Evolutionary conservation across 805 yeast genomes (phyloP), one percentile per base, ranked within the genome.

Genomic region (Lipomyces spencermartinsiae): DNA sequence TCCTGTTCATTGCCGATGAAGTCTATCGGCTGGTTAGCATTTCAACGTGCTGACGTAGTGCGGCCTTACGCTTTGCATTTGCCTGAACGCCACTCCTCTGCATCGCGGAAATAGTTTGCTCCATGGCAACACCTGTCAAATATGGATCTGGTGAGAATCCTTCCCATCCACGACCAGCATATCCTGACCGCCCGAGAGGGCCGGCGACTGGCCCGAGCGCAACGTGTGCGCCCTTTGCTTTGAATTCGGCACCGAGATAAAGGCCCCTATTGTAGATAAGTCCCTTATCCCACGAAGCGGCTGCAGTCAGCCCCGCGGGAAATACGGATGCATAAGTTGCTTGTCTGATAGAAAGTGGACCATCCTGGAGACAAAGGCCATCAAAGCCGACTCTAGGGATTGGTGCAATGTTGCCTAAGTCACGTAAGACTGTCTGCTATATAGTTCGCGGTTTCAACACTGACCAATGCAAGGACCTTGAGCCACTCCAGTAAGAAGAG

Each of bases 151-250:
- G 78, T 8, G 88, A 87, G 76, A 86, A 86, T 51, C 87, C 83
- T 77, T 87, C 90, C 89, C 89, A 86, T 76, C 84, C 85, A 71
- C 90, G 79, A 5, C 91, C 90, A 29, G 88, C 90, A 54, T 83
- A 84, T 3, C 89, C 90, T 72, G 86, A 84, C 46, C 81, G 79
- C 0, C 90, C 91, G 57, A 87, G 80, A 10, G 90, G 90, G 0
- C 89, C 90, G 53, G 85, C 79, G 2, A 81, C 80, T 0, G 90
- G 91, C 0, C 88, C 89, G 8, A 43, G 49, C 5, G 49, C 49
- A 43, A 43, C 49, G 49, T 43, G 49, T 14, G 49, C 4, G 7
- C 46, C 46, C n/a, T 39, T 39, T 2, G 74, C 77, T 69, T 81
- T 82, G 67, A 83, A 84, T 74, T 87, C 89, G 67, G 80, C 78